Percentiles rank a stretch among this genome's conserved stretches.
Evolutionary conservation across 2,329 filamentous ascomycete species (phyloP).

Genomic region (Tolypocladium guangdongense): DNA sequence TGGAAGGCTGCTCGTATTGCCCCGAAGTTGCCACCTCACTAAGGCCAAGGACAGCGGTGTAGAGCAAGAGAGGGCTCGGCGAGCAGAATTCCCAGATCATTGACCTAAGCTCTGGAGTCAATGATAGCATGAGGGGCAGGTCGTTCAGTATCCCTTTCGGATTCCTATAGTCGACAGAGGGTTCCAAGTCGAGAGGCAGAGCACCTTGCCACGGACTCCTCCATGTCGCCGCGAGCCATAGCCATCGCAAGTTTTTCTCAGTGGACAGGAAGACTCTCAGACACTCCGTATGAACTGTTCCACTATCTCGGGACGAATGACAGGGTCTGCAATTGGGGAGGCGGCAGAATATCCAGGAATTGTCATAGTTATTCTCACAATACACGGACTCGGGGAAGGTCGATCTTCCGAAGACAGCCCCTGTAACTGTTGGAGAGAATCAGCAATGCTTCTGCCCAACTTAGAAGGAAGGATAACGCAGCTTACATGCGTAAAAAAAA

Average conservation of each 20-base stretch:
- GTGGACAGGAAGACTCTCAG: background rate
- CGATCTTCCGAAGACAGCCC: background rate
- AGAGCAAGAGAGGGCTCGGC: background rate
- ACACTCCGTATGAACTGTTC: background rate
- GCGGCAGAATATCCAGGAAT: background rate
- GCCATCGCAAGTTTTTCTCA: background rate
- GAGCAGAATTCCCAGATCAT: slow-evolving; percentile 1
- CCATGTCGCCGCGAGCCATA: slow-evolving; percentile 2
- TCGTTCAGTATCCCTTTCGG: background rate
- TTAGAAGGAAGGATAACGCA: background rate
- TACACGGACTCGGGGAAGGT: background rate
- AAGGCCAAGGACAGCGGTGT: background rate
- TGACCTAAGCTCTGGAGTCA: background rate
- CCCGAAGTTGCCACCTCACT: background rate
- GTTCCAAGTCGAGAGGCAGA: background rate
- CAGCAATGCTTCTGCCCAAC: background rate
- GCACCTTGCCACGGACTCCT: slow-evolving; percentile 2
- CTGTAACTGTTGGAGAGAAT: background rate
- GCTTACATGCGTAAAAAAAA: background rate
- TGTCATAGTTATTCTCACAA: background rate
- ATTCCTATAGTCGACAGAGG: background rate
- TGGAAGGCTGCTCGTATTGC: background rate
- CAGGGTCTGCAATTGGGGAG: background rate
- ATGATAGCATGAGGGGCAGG: background rate
- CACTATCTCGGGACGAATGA: background rate